A percentile compares a stretch with the other conserved stretches of the same genome.
Conservation (phyloP, 83 land plant species). For the Larix sibirica region DNA sequence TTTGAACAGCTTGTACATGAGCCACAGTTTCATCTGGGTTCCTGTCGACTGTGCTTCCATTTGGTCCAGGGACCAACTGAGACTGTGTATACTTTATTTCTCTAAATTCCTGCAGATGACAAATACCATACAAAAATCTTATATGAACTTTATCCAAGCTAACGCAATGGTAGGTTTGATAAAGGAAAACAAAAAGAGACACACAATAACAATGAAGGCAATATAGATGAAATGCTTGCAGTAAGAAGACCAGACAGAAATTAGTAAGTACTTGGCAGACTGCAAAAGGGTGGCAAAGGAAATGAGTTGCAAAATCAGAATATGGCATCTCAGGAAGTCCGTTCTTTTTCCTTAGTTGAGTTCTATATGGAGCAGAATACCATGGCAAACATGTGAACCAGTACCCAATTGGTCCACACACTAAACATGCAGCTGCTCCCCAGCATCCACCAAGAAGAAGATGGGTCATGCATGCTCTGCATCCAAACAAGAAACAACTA, state of each 20-base stretch:
- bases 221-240: not conserved
- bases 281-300: slow-evolving; percentile 23
- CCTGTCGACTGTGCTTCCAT: slow-evolving; percentile 15
- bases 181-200: not conserved
- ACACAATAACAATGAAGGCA: not conserved
- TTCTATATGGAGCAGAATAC: slow-evolving; percentile 10
- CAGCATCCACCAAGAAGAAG: slow-evolving; percentile 21
- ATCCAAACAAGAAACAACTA: not conserved
- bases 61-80: slow-evolving; percentile 17
- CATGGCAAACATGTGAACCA: slow-evolving; percentile 21
- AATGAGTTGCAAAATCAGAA: slow-evolving; percentile 13
- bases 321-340: slow-evolving; percentile 21
- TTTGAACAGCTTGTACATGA: slow-evolving; percentile 11
- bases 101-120: slow-evolving; percentile 15
- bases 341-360: not conserved
- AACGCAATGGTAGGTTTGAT: not conserved
- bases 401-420: slow-evolving; percentile 21
- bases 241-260: not conserved
- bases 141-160: not conserved
- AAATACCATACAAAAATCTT: not conserved
- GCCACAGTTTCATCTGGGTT: slow-evolving; percentile 15
- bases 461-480: slow-evolving; percentile 17
- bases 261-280: slow-evolving; percentile 9
- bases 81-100: slow-evolving; percentile 18
- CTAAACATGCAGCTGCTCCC: slow-evolving; percentile 6